Percentiles rank a stretch among this genome's conserved stretches.
Conservation (phyloP, 2,329 filamentous ascomycete species). For the Bipolaris sorokiniana region DNA sequence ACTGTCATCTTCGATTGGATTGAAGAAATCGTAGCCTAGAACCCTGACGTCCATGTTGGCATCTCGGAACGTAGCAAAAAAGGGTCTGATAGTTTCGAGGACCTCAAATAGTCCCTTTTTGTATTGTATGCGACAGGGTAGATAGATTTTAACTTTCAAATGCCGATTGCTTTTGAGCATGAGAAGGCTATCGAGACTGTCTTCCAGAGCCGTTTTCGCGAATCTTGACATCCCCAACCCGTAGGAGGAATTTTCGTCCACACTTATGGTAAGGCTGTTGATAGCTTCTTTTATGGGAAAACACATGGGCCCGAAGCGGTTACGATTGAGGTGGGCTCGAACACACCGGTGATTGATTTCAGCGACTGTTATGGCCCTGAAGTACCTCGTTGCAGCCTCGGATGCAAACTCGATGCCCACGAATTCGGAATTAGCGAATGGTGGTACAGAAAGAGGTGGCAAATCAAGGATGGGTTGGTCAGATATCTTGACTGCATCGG, state of each 20-base stretch:
- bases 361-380: not conserved
- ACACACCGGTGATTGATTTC: conserved; percentile 13
- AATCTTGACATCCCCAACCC: not conserved
- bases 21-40: conserved; percentile 17
- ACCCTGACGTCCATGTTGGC: conserved; percentile 8
- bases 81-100: conserved; percentile 11
- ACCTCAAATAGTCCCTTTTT: conserved; percentile 4
- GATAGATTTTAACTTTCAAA: conserved; percentile 8
- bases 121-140: conserved; percentile 1
- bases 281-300: conserved; percentile 4
- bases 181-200: conserved; percentile 15
- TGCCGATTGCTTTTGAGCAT: conserved; percentile 4
- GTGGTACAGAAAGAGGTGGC: conserved; percentile 2
- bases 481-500: not conserved
- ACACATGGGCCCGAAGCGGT: conserved; percentile 3
- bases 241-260: not conserved
- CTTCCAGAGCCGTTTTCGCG: not conserved
- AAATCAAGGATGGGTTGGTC: not conserved
- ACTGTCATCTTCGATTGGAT: not conserved
- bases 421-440: conserved; percentile 8
- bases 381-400: conserved; percentile 11
- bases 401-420: conserved; percentile 10
- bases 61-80: not conserved
- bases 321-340: conserved; percentile 8
- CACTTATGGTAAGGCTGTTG: conserved; percentile 4